Evolutionary conservation across 768 basidiomycete species (phyloP).

Genomic region (Calocera cornea): DNA sequence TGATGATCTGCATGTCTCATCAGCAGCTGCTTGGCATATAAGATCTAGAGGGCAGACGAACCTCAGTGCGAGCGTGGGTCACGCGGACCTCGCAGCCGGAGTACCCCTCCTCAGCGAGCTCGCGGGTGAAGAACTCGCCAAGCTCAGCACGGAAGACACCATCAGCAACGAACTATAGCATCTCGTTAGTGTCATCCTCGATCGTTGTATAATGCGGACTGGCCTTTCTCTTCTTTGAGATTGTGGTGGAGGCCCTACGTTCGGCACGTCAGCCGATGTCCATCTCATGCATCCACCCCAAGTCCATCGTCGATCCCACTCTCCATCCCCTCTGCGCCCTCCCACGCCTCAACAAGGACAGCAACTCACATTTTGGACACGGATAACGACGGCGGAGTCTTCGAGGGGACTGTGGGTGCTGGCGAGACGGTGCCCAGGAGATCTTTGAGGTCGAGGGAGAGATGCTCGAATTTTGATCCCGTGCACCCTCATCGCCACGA

Average conservation of each 20-base stretch:
- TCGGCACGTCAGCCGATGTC: not conserved
- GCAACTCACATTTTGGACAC: not conserved
- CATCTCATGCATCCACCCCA: not conserved
- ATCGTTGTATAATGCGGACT: not conserved
- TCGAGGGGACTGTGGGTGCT: not conserved
- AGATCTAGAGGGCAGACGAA: conserved; percentile 22
- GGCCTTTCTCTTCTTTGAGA: conserved; percentile 91
- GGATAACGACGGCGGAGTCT: not conserved
- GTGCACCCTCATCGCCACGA: not conserved
- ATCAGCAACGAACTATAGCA: conserved; percentile 74
- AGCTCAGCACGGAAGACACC: conserved; percentile 99
- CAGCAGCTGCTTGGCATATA: not conserved
- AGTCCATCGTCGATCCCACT: not conserved
- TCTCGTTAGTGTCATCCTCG: not conserved
- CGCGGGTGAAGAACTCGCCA: conserved; percentile 96
- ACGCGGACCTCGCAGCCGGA: conserved; percentile 99
- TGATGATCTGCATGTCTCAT: conserved; percentile 67
- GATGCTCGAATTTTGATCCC: not conserved
- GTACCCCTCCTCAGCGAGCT: conserved; percentile 98
- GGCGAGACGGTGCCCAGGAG: not conserved
- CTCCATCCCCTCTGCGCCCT: not conserved
- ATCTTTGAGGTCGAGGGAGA: not conserved
- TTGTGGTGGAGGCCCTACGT: conserved; percentile 21
- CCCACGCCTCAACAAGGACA: not conserved
- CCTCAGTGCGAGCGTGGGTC: conserved; percentile 97